Evolutionary conservation across 805 yeast species (phyloP).

Genomic region (Maudiozyma serrabonitensis): DNA sequence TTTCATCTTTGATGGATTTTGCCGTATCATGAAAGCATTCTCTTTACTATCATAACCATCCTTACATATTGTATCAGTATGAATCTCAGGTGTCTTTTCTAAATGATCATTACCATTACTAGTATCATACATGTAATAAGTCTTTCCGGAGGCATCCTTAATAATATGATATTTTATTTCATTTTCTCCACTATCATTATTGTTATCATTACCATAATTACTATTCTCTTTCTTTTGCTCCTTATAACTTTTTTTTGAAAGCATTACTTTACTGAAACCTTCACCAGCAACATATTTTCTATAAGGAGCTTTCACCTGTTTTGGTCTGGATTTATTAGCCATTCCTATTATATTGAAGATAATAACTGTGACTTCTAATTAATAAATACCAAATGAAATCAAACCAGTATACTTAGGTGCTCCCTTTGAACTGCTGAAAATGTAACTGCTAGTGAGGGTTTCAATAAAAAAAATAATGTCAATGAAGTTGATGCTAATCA

Average conservation of each 20-base stretch:
- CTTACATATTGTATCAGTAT: neutral
- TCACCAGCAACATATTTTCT: conserved; percentile 53
- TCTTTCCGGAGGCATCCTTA: neutral
- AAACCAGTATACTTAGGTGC: neutral
- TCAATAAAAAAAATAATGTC: neutral
- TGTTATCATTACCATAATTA: neutral
- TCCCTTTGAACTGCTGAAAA: neutral
- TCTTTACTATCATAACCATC: neutral
- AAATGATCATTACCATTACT: neutral
- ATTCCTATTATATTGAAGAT: conserved; percentile 28
- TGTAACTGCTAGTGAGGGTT: neutral
- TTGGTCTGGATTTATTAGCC: conserved; percentile 84
- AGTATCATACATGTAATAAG: neutral
- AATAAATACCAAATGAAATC: neutral
- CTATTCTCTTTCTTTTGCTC: neutral
- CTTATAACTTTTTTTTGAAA: conserved; percentile 4
- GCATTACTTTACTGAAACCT: conserved; percentile 19
- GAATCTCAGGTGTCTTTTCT: neutral
- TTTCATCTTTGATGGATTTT: conserved; percentile 7
- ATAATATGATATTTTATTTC: neutral
- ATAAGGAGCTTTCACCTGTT: conserved; percentile 72
- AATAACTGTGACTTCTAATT: neutral
- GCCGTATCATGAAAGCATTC: neutral
- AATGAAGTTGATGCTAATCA: neutral
- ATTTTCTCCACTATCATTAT: neutral